These are phyloP conservation scores for Cucurbita ficifolia DNA, from an alignment of 306 rosid genomes.

Conservation along the genomic window DNA sequence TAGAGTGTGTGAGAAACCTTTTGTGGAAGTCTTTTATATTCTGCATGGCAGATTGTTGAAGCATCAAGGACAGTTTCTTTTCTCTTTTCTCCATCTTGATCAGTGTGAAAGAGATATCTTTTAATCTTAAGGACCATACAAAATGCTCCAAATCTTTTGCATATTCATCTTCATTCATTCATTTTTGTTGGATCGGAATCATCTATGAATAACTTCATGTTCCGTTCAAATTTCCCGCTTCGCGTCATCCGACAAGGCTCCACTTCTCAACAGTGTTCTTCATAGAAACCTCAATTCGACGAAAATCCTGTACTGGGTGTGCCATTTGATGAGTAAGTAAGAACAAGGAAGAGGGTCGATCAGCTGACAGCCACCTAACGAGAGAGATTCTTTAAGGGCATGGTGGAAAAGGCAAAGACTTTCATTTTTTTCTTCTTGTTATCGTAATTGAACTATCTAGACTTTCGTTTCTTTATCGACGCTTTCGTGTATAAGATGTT, in stretches of 20 bases:
- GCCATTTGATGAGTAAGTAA: no score
- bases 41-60: neutral
- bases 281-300: no score
- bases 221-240: no score
- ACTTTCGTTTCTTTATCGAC: no score
- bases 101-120: neutral
- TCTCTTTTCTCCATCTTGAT: neutral
- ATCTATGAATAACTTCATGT: neutral
- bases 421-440: no score
- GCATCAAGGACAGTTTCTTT: neutral
- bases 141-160: neutral
- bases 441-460: neutral
- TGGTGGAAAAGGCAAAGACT: no score
- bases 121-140: neutral
- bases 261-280: no score
- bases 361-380: no score
- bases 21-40: slow-evolving; percentile 3
- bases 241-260: no score
- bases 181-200: neutral
- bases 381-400: no score
- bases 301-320: no score
- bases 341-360: no score
- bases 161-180: neutral
- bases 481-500: neutral
- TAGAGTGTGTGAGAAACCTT: neutral